These are phyloP conservation scores for Podosphaera xanthii DNA, from an alignment of 2,329 filamentous ascomycete genomes.

Conservation along the genomic window DNA sequence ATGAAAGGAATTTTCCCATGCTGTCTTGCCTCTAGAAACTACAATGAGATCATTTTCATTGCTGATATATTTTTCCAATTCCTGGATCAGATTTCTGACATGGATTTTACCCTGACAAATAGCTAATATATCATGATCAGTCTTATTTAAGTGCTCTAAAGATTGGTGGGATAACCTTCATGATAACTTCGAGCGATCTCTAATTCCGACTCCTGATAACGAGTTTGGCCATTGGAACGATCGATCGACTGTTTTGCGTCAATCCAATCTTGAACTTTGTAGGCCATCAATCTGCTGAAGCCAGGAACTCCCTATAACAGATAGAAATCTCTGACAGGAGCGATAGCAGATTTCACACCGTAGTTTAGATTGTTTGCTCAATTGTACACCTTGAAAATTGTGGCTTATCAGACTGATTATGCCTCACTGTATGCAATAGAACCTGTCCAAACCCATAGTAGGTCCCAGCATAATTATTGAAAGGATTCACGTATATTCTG, in stretches of 20 bases:
- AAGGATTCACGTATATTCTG: too few relatives aligned
- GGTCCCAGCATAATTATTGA: too few relatives aligned
- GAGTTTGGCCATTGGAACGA: background rate
- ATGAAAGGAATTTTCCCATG: background rate
- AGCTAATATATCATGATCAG: constrained; percentile 3
- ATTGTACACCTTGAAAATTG: too few relatives aligned
- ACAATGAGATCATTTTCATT: constrained; percentile 6
- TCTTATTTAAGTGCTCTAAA: background rate
- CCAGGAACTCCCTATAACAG: too few relatives aligned
- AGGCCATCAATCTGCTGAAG: too few relatives aligned
- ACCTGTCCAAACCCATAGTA: too few relatives aligned
- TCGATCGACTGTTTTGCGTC: background rate
- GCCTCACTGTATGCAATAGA: too few relatives aligned
- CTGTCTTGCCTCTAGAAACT: constrained; percentile 7
- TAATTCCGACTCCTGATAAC: constrained; percentile 1
- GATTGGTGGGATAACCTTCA: constrained; percentile 3
- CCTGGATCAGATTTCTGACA: constrained; percentile 5
- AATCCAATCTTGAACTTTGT: constrained; percentile 7
- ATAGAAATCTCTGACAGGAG: too few relatives aligned
- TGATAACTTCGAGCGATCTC: constrained; percentile 5
- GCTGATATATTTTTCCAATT: constrained; percentile 7
- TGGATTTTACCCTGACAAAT: constrained; percentile 5
- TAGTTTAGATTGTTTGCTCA: too few relatives aligned
- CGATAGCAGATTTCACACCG: too few relatives aligned
- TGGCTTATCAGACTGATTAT: too few relatives aligned